These are phyloP conservation scores for Vigna radiata DNA, from an alignment of 306 rosid genomes.

Conservation along the genomic window DNA sequence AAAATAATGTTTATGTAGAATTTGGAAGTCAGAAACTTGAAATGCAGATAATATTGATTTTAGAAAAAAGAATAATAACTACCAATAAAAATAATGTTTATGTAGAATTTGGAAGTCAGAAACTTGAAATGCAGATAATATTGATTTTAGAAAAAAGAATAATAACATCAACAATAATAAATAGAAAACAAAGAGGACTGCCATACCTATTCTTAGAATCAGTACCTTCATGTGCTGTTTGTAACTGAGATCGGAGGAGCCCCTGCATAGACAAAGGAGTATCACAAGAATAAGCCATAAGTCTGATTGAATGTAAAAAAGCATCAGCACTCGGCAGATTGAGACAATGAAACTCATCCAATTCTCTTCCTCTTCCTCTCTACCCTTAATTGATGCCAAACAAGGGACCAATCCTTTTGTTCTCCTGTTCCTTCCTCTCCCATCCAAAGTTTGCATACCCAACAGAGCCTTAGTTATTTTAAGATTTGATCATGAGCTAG, in stretches of 20 bases:
- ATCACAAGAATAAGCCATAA: slow-evolving; percentile 36
- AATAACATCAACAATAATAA: neutral
- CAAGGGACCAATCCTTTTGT: slow-evolving; percentile 1
- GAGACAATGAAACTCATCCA: slow-evolving; percentile 19
- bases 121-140: slow-evolving; percentile 20
- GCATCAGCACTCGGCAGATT: slow-evolving; percentile 12
- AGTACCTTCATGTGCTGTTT: slow-evolving; percentile 80
- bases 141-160: slow-evolving; percentile 30
- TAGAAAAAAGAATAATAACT: slow-evolving; percentile 18
- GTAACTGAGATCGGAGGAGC: slow-evolving; percentile 81
- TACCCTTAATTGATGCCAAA: slow-evolving; percentile 6
- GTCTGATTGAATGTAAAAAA: slow-evolving; percentile 27
- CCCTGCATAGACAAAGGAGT: slow-evolving; percentile 66
- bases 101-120: slow-evolving; percentile 29
- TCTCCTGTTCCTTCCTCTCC: neutral
- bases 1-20: slow-evolving; percentile 3
- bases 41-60: slow-evolving; percentile 22
- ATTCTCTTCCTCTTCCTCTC: slow-evolving; percentile 14
- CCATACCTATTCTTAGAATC: slow-evolving; percentile 75
- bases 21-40: slow-evolving; percentile 30
- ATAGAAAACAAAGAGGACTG: slow-evolving; percentile 12
- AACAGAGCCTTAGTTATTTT: neutral
- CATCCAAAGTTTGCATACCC: slow-evolving; percentile 1
- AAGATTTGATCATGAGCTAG: slow-evolving; percentile 22
- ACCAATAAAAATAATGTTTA: neutral